phyloP scores from a whole-genome alignment of 352 stramenopile genomes.

The Saprolegnia diclina region DNA sequence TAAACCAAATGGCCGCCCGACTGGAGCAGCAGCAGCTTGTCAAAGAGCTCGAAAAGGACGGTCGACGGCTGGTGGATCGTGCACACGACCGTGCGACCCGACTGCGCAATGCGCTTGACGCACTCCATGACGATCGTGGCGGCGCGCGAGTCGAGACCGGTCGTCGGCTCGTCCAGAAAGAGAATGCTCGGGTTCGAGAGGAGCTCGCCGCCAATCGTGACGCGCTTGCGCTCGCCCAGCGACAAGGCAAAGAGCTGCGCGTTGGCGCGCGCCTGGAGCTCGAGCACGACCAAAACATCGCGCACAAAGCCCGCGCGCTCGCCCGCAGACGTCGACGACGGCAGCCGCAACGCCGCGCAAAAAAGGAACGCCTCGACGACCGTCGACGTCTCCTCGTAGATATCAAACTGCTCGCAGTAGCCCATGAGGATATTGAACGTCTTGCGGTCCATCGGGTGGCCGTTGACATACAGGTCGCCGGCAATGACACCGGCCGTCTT shows the following conservation, averaged over 20 bases:
- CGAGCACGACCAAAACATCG: constrained; percentile 84
- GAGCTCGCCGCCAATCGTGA: constrained; percentile 47
- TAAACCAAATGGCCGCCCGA: constrained; percentile 80
- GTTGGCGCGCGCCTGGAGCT: constrained; percentile 45
- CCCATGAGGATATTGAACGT: constrained; percentile 25
- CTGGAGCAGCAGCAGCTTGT: constrained; percentile 52
- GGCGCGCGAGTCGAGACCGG: constrained; percentile 58
- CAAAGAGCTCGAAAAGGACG: constrained; percentile 56
- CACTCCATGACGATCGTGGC: constrained; percentile 76
- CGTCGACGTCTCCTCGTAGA: constrained; percentile 30
- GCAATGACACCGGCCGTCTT: constrained; percentile 25
- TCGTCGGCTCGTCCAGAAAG: constrained; percentile 57
- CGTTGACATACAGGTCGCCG: constrained; percentile 28
- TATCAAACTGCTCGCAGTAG: constrained; percentile 31
- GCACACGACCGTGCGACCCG: constrained; percentile 64
- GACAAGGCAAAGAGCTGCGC: constrained; percentile 39
- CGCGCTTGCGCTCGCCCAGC: constrained; percentile 45
- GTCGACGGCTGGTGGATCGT: constrained; percentile 87
- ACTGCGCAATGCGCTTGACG: constrained; percentile 49
- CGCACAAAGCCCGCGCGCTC: constrained; percentile 47
- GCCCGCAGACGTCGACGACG: too few species aligned
- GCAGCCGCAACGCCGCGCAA: constrained; percentile 31
- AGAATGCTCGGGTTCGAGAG: constrained; percentile 43
- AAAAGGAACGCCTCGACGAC: constrained; percentile 24
- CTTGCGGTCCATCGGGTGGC: constrained; percentile 16